phyloP scores from a whole-genome alignment of 2,329 filamentous ascomycete species.

The Colletotrichum tanaceti region DNA sequence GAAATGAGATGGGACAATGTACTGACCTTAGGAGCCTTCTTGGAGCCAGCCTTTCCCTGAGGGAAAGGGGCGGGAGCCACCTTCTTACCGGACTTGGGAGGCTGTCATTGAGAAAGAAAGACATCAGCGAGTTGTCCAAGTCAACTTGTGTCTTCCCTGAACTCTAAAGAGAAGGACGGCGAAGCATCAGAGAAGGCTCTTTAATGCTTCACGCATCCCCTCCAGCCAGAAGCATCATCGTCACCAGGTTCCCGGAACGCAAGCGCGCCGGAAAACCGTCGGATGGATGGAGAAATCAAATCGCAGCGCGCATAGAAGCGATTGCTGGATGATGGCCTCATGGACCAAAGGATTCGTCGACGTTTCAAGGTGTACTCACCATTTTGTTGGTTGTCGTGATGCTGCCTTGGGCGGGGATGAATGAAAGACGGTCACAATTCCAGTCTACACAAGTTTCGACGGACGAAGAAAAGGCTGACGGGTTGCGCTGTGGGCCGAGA shows the following conservation, averaged over 20 bases:
- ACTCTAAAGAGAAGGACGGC: slow-evolving; percentile 82
- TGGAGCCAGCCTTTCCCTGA: slow-evolving; percentile 87
- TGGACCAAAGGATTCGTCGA: slow-evolving; percentile 17
- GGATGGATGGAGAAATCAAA: slow-evolving; percentile 48
- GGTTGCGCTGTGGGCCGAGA: slow-evolving; percentile 37
- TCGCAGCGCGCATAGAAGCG: slow-evolving; percentile 45
- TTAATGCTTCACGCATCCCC: slow-evolving; percentile 48
- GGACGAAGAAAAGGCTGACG: slow-evolving; percentile 18
- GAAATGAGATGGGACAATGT: neutral
- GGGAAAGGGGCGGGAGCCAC: slow-evolving; percentile 96
- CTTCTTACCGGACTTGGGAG: slow-evolving; percentile 98
- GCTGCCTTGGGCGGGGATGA: slow-evolving; percentile 32
- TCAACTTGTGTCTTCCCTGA: slow-evolving; percentile 82
- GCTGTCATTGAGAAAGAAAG: slow-evolving; percentile 99
- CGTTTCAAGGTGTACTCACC: slow-evolving; percentile 34
- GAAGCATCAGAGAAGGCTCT: slow-evolving; percentile 1
- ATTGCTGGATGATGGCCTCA: slow-evolving; percentile 27
- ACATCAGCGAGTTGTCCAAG: slow-evolving; percentile 91
- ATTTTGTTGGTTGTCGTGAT: slow-evolving; percentile 40
- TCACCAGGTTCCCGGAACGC: slow-evolving; percentile 62
- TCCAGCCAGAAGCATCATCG: slow-evolving; percentile 77
- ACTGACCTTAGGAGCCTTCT: slow-evolving; percentile 97
- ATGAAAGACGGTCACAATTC: neutral
- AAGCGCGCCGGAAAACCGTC: slow-evolving; percentile 51
- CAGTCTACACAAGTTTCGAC: neutral